phyloP scores from a whole-genome alignment of 257 asterid genomes.

The Przewalskia tangutica region DNA sequence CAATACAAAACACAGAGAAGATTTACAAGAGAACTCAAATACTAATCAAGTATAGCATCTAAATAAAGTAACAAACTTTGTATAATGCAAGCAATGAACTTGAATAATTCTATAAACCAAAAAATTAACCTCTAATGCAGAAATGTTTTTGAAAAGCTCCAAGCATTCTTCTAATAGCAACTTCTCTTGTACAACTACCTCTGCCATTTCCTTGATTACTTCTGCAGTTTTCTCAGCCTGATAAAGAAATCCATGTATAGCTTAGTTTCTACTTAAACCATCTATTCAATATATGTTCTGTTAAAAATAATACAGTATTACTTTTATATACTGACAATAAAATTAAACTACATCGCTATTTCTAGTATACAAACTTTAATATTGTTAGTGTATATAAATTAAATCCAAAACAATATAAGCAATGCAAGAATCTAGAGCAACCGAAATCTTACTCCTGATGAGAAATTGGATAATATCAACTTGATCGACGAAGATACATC shows the following conservation, averaged over 20 bases:
- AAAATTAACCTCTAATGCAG: conserved; percentile 45
- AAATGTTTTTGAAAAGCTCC: conserved; percentile 53
- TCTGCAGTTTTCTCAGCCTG: conserved; percentile 37
- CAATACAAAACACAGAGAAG: not conserved
- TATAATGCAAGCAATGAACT: not conserved
- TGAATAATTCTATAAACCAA: not conserved
- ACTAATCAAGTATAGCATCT: not conserved
- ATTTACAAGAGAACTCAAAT: not conserved
- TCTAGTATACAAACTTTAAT: not conserved
- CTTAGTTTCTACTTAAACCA: not conserved
- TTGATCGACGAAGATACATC: conserved; percentile 45
- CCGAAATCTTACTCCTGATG: conserved; percentile 29
- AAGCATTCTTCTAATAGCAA: conserved; percentile 61
- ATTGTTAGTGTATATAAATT: not conserved
- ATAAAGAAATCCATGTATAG: not conserved
- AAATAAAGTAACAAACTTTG: not conserved
- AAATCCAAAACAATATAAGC: not conserved
- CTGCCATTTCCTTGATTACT: conserved; percentile 44
- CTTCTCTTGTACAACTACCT: conserved; percentile 57
- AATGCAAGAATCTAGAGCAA: not conserved
- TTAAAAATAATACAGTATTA: no score
- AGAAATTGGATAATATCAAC: conserved; percentile 25
- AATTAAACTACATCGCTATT: not conserved
- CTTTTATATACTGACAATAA: no score
- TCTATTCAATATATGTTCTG: not conserved